Base-by-base conservation (phyloP, 2,329 filamentous ascomycete species). In the Incumbomyces lentus region DNA sequence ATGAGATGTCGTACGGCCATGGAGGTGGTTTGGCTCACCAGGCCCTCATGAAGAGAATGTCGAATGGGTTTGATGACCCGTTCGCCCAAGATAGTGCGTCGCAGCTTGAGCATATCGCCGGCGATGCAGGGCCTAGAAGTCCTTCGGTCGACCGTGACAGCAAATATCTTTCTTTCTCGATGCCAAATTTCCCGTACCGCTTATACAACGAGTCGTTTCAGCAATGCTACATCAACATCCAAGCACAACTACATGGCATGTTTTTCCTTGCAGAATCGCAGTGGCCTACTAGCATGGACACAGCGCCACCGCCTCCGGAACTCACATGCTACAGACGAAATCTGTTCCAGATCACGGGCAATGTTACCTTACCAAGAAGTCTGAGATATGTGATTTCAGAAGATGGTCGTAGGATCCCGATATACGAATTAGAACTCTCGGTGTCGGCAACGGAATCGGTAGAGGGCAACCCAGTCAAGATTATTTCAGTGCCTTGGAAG, bases 401-500 rank as follows among this genome's bases (percentile, higher is more conserved):
- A 49, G 79, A 84, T 45, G 87, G 87, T 37, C 86, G 94, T 62
- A 82, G 84, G 37, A 81, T 94, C 34, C 82, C 85, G 1, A 86
- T 95, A 40, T 77, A 79, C 52, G 84, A 74, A 52, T 85, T 90
- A 64, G 89, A 96, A 63, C 79, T 95, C 44, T 81, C 83, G 45
- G 86, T 96, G 39, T 93, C 87, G 4, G 90, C 90, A 7, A 94
- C 88, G 40, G 90, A 96, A 63, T 95, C 90, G 1, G 88, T 95
- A 13, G 90, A 96, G 62, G 86, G 87, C 30, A 90, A 95, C 57
- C 71, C 85, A 0, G 87, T 95, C 36, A 90, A 93, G 58, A 81
- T 96, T 52, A 95, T 96, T 52, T 92, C 92, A 6, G 94, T 96
- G 49, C 90, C 90, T 1, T 96, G 90, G 90, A 96, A 96, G 71